Percentiles rank a stretch among this genome's conserved stretches.
Evolutionary conservation across 805 yeast genomes (phyloP).

Genomic region (Wickerhamomyces mucosus): DNA sequence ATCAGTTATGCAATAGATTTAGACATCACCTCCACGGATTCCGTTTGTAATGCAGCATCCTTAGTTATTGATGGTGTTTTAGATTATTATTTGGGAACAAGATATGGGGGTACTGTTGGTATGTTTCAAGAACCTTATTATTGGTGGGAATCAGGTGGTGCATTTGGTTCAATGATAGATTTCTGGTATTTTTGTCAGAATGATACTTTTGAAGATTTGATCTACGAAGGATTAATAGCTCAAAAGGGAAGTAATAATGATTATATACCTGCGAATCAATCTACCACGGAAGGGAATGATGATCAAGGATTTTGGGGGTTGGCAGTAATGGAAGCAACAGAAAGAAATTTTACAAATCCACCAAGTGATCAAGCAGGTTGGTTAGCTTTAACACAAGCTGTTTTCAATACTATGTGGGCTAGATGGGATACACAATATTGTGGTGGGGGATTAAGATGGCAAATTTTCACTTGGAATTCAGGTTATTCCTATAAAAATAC

Average conservation of each 20-base stretch:
- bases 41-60: slow-evolving; percentile 49
- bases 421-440: slow-evolving; percentile 52
- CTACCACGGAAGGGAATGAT: slow-evolving; percentile 64
- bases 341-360: slow-evolving; percentile 49
- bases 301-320: slow-evolving; percentile 73
- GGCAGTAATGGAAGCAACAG: slow-evolving; percentile 56
- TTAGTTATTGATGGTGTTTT: slow-evolving; percentile 52
- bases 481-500: slow-evolving; percentile 62
- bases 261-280: slow-evolving; percentile 54
- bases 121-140: slow-evolving; percentile 68
- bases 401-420: slow-evolving; percentile 51
- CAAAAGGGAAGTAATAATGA: slow-evolving; percentile 41
- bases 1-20: slow-evolving; percentile 24
- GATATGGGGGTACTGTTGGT: slow-evolving; percentile 61
- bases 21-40: slow-evolving; percentile 30
- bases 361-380: slow-evolving; percentile 38
- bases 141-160: slow-evolving; percentile 95
- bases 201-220: slow-evolving; percentile 47
- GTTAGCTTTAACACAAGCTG: slow-evolving; percentile 53
- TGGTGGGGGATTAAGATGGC: slow-evolving; percentile 67
- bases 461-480: slow-evolving; percentile 60
- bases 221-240: slow-evolving; percentile 46
- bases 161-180: slow-evolving; percentile 59
- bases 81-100: slow-evolving; percentile 59
- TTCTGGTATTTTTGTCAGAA: slow-evolving; percentile 65